These are phyloP conservation scores for Aspergillus sp. DNA, from an alignment of 2,329 filamentous ascomycete species.

Conservation along the genomic window DNA sequence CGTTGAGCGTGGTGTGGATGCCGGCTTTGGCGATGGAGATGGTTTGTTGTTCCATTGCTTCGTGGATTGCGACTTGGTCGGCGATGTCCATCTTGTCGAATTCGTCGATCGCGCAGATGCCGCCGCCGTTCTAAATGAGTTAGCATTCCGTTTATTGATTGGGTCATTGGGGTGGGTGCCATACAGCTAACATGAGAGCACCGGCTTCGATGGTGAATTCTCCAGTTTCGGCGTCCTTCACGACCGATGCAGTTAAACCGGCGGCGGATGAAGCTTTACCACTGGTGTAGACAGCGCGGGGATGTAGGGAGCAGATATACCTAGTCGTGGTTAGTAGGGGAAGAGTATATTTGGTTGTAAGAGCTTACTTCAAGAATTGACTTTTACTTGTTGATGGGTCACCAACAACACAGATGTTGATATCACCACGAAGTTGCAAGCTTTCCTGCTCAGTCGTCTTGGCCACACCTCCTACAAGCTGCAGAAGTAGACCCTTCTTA, in stretches of 20 bases:
- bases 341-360: too few species aligned
- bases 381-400: slow-evolving; percentile 97
- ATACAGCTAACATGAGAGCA: slow-evolving; percentile 86
- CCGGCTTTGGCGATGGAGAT: slow-evolving; percentile 98
- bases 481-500: slow-evolving; percentile 92
- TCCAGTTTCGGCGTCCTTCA: slow-evolving; percentile 97
- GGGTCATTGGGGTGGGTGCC: slow-evolving; percentile 11
- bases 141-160: background rate
- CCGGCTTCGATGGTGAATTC: slow-evolving; percentile 99
- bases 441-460: slow-evolving; percentile 84
- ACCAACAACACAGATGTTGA: slow-evolving; percentile 98
- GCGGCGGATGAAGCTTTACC: slow-evolving; percentile 97
- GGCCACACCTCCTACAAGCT: slow-evolving; percentile 92
- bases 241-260: slow-evolving; percentile 92
- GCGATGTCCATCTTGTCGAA: slow-evolving; percentile 99
- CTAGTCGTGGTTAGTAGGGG: slow-evolving; percentile 28
- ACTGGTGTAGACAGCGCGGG: slow-evolving; percentile 93
- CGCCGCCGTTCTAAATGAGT: slow-evolving; percentile 63
- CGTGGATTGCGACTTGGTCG: slow-evolving; percentile 98
- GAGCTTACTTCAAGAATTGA: slow-evolving; percentile 78
- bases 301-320: slow-evolving; percentile 95
- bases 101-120: slow-evolving; percentile 97
- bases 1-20: slow-evolving; percentile 96
- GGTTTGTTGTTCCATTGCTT: slow-evolving; percentile 99
- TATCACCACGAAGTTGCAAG: slow-evolving; percentile 93